Evolutionary conservation across 1,284 basidiomycete genomes (phyloP).

Genomic region (Tilletia setariae): DNA sequence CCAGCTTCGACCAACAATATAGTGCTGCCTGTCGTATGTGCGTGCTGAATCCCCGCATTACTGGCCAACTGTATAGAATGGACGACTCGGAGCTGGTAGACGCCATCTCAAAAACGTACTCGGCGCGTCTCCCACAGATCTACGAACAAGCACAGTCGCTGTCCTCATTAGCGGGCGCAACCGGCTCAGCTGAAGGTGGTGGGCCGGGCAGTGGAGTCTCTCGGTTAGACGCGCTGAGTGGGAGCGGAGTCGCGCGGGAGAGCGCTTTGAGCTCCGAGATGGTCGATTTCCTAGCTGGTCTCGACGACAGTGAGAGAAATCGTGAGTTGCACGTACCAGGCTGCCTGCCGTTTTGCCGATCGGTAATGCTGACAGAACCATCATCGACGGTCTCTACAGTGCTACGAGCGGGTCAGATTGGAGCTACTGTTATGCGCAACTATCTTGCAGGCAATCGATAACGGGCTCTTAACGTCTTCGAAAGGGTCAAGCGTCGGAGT

Average conservation of each 20-base stretch:
- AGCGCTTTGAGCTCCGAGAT: conserved; percentile 40
- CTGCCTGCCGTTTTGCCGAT: too few relatives aligned
- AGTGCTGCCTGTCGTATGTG: too few relatives aligned
- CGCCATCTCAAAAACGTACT: conserved; percentile 42
- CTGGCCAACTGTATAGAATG: conserved; percentile 29
- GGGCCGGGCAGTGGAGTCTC: conserved; percentile 20
- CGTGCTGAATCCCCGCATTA: neutral
- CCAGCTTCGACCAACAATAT: too few relatives aligned
- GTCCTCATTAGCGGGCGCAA: conserved; percentile 17
- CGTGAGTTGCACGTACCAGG: conserved; percentile 23
- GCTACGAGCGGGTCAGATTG: conserved; percentile 31
- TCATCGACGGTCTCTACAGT: conserved; percentile 13
- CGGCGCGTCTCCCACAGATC: conserved; percentile 37
- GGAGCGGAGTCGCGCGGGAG: conserved; percentile 6
- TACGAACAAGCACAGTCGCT: conserved; percentile 46
- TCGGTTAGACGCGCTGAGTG: conserved; percentile 12
- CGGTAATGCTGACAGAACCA: too few relatives aligned
- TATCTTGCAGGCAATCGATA: conserved; percentile 30
- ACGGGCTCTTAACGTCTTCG: neutral
- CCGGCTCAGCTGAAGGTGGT: neutral
- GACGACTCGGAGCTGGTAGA: conserved; percentile 39
- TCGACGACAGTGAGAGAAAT: conserved; percentile 39
- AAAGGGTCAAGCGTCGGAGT: neutral
- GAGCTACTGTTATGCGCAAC: conserved; percentile 32
- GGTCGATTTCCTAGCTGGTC: conserved; percentile 40